Conservation (phyloP, 1,284 basidiomycete species). For the Ceratobasidium sp. region DNA sequence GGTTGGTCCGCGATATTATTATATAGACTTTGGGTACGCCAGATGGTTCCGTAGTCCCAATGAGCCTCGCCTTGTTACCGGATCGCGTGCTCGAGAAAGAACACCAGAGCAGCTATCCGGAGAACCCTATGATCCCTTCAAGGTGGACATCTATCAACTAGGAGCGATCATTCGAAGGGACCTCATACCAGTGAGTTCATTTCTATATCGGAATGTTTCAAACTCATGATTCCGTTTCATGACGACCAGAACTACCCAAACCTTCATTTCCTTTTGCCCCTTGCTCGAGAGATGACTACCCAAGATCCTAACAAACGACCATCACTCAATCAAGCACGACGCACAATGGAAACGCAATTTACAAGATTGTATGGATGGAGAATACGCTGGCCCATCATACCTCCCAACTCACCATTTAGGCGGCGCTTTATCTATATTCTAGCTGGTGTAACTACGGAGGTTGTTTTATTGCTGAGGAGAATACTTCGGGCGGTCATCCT, state of each 20-base stretch:
- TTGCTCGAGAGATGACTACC: background rate
- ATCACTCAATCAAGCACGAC: background rate
- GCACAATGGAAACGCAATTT: background rate
- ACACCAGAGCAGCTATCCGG: conserved; percentile 1
- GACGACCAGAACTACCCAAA: background rate
- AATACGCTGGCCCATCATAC: conserved; percentile 1
- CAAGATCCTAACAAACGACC: background rate
- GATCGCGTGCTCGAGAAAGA: background rate
- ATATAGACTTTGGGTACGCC: conserved; percentile 7
- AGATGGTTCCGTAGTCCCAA: background rate
- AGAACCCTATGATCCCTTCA: conserved; percentile 1
- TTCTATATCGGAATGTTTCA: background rate
- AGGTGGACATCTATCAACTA: conserved; percentile 2
- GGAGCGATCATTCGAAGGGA: conserved; percentile 1
- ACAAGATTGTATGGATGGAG: background rate
- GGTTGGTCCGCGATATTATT: background rate
- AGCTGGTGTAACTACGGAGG: too few relatives aligned
- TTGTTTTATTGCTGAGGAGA: too few relatives aligned
- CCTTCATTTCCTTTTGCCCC: conserved; percentile 16
- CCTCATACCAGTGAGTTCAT: background rate
- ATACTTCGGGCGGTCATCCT: too few relatives aligned
- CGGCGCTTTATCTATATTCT: too few relatives aligned
- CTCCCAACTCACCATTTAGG: background rate
- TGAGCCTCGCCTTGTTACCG: background rate
- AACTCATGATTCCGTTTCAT: background rate